Conservation (phyloP, 257 asterid species). For the Gardenia jasminoides region DNA sequence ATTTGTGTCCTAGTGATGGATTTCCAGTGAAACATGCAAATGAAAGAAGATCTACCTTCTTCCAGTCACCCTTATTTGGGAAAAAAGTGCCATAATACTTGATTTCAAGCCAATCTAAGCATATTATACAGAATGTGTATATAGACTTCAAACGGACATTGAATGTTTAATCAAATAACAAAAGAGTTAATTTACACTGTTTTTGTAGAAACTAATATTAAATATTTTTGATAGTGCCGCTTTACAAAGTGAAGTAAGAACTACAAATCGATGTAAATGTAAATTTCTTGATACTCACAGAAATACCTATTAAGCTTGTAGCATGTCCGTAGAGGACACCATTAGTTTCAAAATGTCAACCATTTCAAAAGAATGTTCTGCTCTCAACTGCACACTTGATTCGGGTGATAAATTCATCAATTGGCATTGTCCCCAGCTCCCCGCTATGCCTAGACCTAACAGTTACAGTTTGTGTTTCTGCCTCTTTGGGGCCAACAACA, state of each 20-base stretch:
- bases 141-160: too few species aligned
- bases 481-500: slow-evolving; percentile 86
- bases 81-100: too few species aligned
- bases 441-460: slow-evolving; percentile 81
- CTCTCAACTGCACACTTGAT: slow-evolving; percentile 54
- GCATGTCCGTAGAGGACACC: neutral
- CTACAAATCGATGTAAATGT: neutral
- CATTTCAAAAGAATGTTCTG: slow-evolving; percentile 44
- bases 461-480: slow-evolving; percentile 61
- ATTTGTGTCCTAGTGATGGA: too few species aligned
- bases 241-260: neutral
- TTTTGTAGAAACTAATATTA: too few species aligned
- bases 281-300: neutral
- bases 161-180: too few species aligned
- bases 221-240: too few species aligned
- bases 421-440: slow-evolving; percentile 73
- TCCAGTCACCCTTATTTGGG: too few species aligned
- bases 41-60: too few species aligned
- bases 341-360: neutral
- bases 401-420: slow-evolving; percentile 63
- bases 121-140: too few species aligned
- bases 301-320: neutral
- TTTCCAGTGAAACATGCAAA: too few species aligned
- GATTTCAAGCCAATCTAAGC: too few species aligned
- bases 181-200: too few species aligned